A percentile compares a stretch with the other conserved stretches of the same genome.
These are phyloP conservation scores for Tuber umbilicatum DNA, from an alignment of 495 filamentous ascomycete species.

Conservation along the genomic window DNA sequence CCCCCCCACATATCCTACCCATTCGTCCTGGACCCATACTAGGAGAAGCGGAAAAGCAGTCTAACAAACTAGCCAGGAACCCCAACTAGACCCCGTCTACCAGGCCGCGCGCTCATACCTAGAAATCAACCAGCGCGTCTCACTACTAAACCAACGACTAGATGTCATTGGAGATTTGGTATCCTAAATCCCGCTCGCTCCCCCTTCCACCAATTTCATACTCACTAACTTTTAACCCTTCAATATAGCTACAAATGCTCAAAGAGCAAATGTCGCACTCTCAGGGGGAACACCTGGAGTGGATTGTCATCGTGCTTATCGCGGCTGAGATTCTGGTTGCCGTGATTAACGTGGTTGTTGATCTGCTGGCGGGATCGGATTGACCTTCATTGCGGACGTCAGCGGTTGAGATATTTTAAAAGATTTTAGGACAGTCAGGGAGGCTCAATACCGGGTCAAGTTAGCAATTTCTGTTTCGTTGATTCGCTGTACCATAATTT, in stretches of 20 bases:
- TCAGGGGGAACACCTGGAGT: slow-evolving; percentile 92
- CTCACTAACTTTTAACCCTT: background rate
- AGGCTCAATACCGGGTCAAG: background rate
- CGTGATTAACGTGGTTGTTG: slow-evolving; percentile 89
- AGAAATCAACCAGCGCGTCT: slow-evolving; percentile 96
- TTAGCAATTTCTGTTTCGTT: background rate
- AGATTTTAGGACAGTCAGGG: background rate
- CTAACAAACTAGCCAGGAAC: slow-evolving; percentile 50
- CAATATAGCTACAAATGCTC: slow-evolving; percentile 62
- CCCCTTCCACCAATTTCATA: slow-evolving; percentile 5
- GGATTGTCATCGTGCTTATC: slow-evolving; percentile 96
- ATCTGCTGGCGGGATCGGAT: slow-evolving; percentile 65
- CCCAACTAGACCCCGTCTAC: slow-evolving; percentile 90
- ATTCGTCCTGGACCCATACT: background rate
- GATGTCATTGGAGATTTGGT: slow-evolving; percentile 86
- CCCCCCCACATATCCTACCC: background rate
- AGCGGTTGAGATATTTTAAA: background rate
- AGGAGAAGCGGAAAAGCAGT: background rate
- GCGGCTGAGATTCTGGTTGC: slow-evolving; percentile 94
- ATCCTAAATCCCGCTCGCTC: background rate
- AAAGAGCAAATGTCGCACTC: slow-evolving; percentile 94
- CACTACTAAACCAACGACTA: slow-evolving; percentile 77
- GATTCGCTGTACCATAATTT: background rate
- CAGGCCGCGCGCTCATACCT: slow-evolving; percentile 89
- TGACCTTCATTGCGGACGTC: slow-evolving; percentile 1